Evolutionary conservation across 371 early-diverging fungal species (phyloP).

Genomic region (Actinomortierella ambigua): DNA sequence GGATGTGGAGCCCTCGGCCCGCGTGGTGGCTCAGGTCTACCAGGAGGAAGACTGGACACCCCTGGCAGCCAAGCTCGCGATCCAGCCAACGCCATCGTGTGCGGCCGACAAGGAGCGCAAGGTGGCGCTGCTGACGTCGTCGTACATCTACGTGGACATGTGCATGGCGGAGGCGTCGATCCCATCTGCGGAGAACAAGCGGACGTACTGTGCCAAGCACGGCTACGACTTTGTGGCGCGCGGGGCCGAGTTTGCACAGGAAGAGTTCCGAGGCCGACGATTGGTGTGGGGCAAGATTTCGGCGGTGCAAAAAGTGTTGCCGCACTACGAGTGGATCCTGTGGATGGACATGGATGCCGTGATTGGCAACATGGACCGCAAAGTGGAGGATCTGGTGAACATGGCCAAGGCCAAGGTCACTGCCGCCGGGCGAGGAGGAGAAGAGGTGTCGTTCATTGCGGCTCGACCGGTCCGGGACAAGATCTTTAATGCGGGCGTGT

Average conservation of each 20-base stretch:
- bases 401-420: slow-evolving; percentile 32
- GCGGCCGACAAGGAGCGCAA: slow-evolving; percentile 18
- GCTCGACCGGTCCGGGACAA: slow-evolving; percentile 52
- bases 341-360: slow-evolving; percentile 76
- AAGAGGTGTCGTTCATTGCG: slow-evolving; percentile 55
- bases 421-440: slow-evolving; percentile 26
- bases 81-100: slow-evolving; percentile 20
- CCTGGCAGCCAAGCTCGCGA: slow-evolving; percentile 15
- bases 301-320: slow-evolving; percentile 62
- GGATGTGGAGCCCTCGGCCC: slow-evolving; percentile 23
- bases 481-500: slow-evolving; percentile 68
- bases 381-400: slow-evolving; percentile 49
- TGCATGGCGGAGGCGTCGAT: slow-evolving; percentile 70
- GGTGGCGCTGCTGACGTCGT: slow-evolving; percentile 62
- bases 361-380: slow-evolving; percentile 52
- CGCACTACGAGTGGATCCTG: slow-evolving; percentile 70
- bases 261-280: slow-evolving; percentile 53
- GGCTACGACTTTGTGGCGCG: slow-evolving; percentile 67
- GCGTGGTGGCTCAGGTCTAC: slow-evolving; percentile 47
- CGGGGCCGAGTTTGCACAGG: slow-evolving; percentile 65
- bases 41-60: slow-evolving; percentile 39
- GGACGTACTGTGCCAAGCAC: slow-evolving; percentile 57
- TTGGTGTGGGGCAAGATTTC: slow-evolving; percentile 69
- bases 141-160: slow-evolving; percentile 58
- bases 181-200: slow-evolving; percentile 60